Evolutionary conservation across 768 basidiomycete species (phyloP).

Genomic region (Mycena capillaripes): DNA sequence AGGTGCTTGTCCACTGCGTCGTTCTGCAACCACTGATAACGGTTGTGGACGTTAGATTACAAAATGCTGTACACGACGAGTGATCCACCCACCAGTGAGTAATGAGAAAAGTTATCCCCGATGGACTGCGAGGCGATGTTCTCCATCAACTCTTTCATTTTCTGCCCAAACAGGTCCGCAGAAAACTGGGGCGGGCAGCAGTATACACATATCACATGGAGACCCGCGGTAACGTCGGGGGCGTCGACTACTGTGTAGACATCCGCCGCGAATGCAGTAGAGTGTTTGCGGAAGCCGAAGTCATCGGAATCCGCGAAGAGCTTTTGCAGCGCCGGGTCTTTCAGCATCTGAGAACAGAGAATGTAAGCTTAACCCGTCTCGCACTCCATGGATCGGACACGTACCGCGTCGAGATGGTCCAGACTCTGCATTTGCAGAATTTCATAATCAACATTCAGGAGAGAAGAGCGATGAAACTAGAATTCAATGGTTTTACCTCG

Average conservation of each 20-base stretch:
- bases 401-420: constrained; percentile 19
- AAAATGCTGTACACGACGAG: background rate
- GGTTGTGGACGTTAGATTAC: constrained; percentile 8
- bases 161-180: constrained; percentile 10
- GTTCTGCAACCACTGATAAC: constrained; percentile 22
- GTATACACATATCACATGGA: constrained; percentile 23
- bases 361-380: constrained; percentile 3
- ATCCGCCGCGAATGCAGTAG: constrained; percentile 30
- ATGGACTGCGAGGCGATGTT: constrained; percentile 14
- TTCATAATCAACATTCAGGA: constrained; percentile 5
- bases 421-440: constrained; percentile 24
- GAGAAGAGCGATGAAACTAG: background rate
- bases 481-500: constrained; percentile 17
- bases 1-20: constrained; percentile 26
- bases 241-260: constrained; percentile 14
- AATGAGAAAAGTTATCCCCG: constrained; percentile 10
- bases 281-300: constrained; percentile 25
- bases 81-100: constrained; percentile 21
- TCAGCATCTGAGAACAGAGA: constrained; percentile 23
- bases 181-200: constrained; percentile 17
- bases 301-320: constrained; percentile 26
- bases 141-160: constrained; percentile 26
- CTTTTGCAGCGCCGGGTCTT: constrained; percentile 24
- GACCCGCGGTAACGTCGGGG: background rate
- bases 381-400: background rate